Base-by-base conservation (phyloP, 1,139 yeast genomes). In the Meyerozyma elateridarum region DNA sequence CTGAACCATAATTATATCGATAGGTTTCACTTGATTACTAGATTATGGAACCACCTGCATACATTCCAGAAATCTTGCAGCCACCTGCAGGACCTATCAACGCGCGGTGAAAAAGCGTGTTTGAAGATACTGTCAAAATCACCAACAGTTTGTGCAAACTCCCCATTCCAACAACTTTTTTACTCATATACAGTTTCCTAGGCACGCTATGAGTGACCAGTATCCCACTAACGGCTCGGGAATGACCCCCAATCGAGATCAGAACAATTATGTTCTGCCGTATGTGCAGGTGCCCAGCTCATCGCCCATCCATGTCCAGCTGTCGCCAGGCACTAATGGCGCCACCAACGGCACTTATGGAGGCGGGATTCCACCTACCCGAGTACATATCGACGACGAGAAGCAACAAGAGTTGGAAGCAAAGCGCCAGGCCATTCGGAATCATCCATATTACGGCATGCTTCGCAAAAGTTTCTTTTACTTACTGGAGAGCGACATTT, bases 401-500 rank as follows among this genome's bases (percentile, higher is more conserved):
- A 55, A 52, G 32, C 53, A 56, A 35, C 46, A 50, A 38, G 49
- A 54, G 15, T 40, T 64, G 24, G 68, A 65, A 39, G 52, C 55
- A 26, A 59, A 63, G 36, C 45, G 71, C 34, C 64, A 64, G 42
- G 62, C 64, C 14, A 59, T 64, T 22, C 52, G 70, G 44, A 56
- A 56, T 29, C 73, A 68, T 44, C 54, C 59, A 37, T 68, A 70
- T 58, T 70, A 67, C 50, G 73, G 63, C 35, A 65, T 70, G 50
- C 67, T 74, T 39, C 67, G 61, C 39, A 68, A 64, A 32, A 49
- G 68, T 35, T 76, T 70, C 48, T 67, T 68, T 29, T 60, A 70
- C 29, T 50, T 75, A 15, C 55, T 60, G 14, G 73, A 67, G 29
- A 64, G 75, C 20, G 71, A 76, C 39, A 67, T 81, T 22, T 70